A percentile compares a stretch with the other conserved stretches of the same genome.
These are phyloP conservation scores for Phytopythium sindhum DNA, from an alignment of 352 stramenopile species.

Conservation along the genomic window DNA sequence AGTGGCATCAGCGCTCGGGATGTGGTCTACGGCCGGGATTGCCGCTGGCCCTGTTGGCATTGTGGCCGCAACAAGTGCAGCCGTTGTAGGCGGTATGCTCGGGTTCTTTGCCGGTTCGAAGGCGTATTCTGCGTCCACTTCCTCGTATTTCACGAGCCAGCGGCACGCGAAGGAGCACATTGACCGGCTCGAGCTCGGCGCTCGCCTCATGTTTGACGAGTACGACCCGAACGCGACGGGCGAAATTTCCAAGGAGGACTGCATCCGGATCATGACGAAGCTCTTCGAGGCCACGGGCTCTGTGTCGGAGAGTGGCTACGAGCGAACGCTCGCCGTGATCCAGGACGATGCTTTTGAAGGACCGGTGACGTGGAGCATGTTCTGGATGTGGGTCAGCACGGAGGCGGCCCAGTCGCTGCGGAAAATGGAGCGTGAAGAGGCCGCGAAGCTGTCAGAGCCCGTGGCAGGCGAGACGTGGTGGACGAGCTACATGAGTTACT, in stretches of 20 bases:
- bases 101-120: slow-evolving; percentile 78
- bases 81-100: slow-evolving; percentile 71
- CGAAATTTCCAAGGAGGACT: slow-evolving; percentile 67
- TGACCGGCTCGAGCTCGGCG: slow-evolving; percentile 69
- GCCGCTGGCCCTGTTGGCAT: slow-evolving; percentile 65
- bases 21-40: slow-evolving; percentile 77
- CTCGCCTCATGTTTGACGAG: slow-evolving; percentile 83
- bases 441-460: slow-evolving; percentile 35
- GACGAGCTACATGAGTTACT: slow-evolving; percentile 60
- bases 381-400: slow-evolving; percentile 83
- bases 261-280: slow-evolving; percentile 70
- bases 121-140: slow-evolving; percentile 66
- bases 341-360: slow-evolving; percentile 59
- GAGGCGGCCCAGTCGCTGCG: slow-evolving; percentile 68
- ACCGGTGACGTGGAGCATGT: slow-evolving; percentile 72
- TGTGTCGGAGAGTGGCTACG: slow-evolving; percentile 60
- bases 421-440: slow-evolving; percentile 54
- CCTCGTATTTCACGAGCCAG: slow-evolving; percentile 71
- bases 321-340: slow-evolving; percentile 49
- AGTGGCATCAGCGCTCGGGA: slow-evolving; percentile 59
- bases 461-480: slow-evolving; percentile 60
- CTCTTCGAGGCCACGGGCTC: slow-evolving; percentile 65
- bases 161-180: slow-evolving; percentile 78
- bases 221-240: slow-evolving; percentile 56
- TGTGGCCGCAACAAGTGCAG: slow-evolving; percentile 66